Evolutionary conservation across 805 yeast species (phyloP), one percentile per base, ranked within the genome.

Genomic region (Scheffersomyces ergatensis): DNA sequence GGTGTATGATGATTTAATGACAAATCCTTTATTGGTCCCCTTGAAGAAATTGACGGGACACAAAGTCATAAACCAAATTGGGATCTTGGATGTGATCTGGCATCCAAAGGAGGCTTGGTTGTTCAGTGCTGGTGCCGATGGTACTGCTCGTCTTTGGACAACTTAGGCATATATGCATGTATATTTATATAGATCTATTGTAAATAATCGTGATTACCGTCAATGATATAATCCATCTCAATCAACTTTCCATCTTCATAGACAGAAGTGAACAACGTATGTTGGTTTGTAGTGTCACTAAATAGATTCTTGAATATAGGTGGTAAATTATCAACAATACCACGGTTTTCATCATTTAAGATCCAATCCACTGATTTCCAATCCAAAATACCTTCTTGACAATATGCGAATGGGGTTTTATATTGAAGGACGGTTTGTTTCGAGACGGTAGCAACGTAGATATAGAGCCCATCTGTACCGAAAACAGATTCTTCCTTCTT

Each of bases 31-130:
- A 62, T 78, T 93, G 54, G 99, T 93, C 34, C 99, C 99, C 40
- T 77, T 93, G 66, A 93, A 93, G 79, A 89, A 90, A 59, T 74
- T 93, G 58, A 80, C 84, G 33, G 99, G 98, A 9, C 99, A 93
- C 66, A 82, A 84, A 60, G 76, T 89, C 35, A 70, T 80, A 16
- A 78, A 79, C 52, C 83, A 85, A 57, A 69, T 93, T 42, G 99
- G 99, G 58, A 95, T 93, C 13, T 73, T 93, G 57, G 85, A 82
- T 57, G 78, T 85, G 36, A 78, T 79, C 37, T 93, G 99, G 99
- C 99, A 93, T 74, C 98, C 98, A 49, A 82, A 83, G 54, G 98
- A 93, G 67, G 97, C 99, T 0, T 93, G 99, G 99, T 74, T 93
- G 58, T 89, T 93, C 63, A 83, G 93, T 59, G 88, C 96, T 9